phyloP scores from a whole-genome alignment of 2,329 filamentous ascomycete species.

The Aspergillus ochraceus region DNA sequence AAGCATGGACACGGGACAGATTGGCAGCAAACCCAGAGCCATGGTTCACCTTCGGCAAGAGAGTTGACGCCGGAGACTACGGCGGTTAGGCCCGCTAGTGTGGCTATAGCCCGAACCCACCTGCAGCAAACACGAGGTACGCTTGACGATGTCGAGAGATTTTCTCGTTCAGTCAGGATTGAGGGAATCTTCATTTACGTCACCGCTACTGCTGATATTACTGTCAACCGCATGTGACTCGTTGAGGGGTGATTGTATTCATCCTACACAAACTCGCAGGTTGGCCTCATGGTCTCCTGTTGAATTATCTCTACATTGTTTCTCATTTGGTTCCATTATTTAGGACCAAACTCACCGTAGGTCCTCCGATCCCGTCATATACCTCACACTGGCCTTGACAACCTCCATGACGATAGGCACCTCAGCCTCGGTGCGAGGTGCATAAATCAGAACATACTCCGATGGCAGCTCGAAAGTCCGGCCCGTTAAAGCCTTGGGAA shows the following conservation, averaged over 20 bases:
- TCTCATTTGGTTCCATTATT: background rate
- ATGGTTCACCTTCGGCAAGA: slow-evolving; percentile 33
- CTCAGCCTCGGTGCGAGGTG: slow-evolving; percentile 33
- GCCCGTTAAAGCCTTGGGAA: slow-evolving; percentile 59
- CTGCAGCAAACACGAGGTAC: background rate
- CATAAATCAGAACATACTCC: slow-evolving; percentile 37
- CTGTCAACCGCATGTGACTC: background rate
- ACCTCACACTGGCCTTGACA: slow-evolving; percentile 33
- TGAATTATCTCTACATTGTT: background rate
- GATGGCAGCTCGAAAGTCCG: slow-evolving; percentile 19
- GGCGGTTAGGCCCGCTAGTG: slow-evolving; percentile 29
- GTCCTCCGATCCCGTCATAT: slow-evolving; percentile 28
- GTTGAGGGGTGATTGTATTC: background rate
- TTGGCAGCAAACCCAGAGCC: slow-evolving; percentile 34
- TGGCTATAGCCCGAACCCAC: slow-evolving; percentile 11
- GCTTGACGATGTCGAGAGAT: background rate
- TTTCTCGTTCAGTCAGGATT: background rate
- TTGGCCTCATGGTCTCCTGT: background rate
- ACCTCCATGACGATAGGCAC: slow-evolving; percentile 32
- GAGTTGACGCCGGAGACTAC: slow-evolving; percentile 20
- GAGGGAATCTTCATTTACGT: background rate
- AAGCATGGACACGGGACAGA: slow-evolving; percentile 8
- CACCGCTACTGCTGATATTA: background rate
- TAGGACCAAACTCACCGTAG: slow-evolving; percentile 2
- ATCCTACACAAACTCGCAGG: too few species aligned